Conservation (phyloP, 768 basidiomycete genomes). For the Suillus decipiens region DNA sequence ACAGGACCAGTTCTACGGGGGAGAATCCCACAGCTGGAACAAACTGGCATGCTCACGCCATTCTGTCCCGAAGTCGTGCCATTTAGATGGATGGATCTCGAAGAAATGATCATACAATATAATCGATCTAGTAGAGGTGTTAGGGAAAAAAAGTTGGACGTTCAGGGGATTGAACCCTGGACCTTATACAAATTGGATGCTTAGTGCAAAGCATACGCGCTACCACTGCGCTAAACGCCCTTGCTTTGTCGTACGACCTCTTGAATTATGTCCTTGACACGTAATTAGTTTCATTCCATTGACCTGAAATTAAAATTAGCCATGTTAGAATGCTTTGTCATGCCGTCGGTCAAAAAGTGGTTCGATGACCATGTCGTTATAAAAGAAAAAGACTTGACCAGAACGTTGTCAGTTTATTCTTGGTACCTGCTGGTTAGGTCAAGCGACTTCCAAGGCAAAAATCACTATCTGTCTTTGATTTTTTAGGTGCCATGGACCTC, state of each 20-base stretch:
- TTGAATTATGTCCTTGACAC: neutral
- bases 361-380: conserved; percentile 16
- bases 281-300: too few species aligned
- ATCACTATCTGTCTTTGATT: neutral
- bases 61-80: neutral
- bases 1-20: neutral
- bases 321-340: conserved; percentile 8
- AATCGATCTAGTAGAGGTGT: neutral
- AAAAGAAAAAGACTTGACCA: conserved; percentile 25
- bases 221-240: conserved; percentile 39
- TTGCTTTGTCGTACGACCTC: neutral
- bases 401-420: neutral
- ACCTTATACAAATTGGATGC: conserved; percentile 38
- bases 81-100: neutral
- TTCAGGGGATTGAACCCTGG: conserved; percentile 47
- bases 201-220: conserved; percentile 45
- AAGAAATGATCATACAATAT: neutral
- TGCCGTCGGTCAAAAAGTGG: conserved; percentile 31
- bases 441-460: neutral
- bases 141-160: conserved; percentile 32
- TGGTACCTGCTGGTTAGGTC: neutral
- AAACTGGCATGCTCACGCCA: neutral
- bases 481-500: conserved; percentile 69
- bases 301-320: neutral
- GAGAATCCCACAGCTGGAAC: neutral